These are phyloP conservation scores for Backusella tuberculispora DNA, from an alignment of 192 early-diverging fungal genomes.

Conservation along the genomic window DNA sequence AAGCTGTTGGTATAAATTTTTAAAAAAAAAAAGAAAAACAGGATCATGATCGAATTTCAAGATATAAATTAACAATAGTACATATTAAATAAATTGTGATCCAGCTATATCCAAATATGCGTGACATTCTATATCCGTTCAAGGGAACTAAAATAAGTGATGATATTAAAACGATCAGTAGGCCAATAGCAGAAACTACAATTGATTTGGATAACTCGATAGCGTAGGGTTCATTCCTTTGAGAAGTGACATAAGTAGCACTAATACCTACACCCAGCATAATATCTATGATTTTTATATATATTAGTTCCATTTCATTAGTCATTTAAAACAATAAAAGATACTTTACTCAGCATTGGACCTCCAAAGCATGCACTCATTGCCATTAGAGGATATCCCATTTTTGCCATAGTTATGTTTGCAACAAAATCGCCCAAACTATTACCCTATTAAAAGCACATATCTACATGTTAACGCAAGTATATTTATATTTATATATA, in stretches of 20 bases:
- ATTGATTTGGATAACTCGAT: conserved; percentile 69
- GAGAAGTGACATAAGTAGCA: conserved; percentile 60
- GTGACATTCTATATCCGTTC: conserved; percentile 66
- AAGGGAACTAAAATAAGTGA: conserved; percentile 64
- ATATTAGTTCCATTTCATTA: neutral
- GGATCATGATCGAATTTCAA: conserved; percentile 47
- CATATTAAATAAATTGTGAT: conserved; percentile 63
- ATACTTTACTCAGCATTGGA: conserved; percentile 80
- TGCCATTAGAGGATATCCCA: conserved; percentile 95
- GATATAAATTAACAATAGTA: conserved; percentile 62
- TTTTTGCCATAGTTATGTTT: conserved; percentile 87
- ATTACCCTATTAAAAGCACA: conserved; percentile 57
- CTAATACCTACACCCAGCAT: conserved; percentile 86
- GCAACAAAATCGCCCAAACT: conserved; percentile 91
- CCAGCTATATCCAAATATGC: conserved; percentile 58
- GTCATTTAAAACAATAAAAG: neutral
- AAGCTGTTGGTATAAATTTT: neutral
- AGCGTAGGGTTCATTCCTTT: conserved; percentile 52
- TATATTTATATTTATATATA: conserved; percentile 23
- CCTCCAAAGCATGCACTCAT: conserved; percentile 93
- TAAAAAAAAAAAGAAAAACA: neutral
- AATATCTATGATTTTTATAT: conserved; percentile 56
- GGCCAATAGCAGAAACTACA: conserved; percentile 68
- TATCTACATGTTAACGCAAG: conserved; percentile 16
- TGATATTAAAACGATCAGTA: conserved; percentile 63